Evolutionary conservation across 163 green algal species (phyloP).

Genomic region (Chlorella variabilis): DNA sequence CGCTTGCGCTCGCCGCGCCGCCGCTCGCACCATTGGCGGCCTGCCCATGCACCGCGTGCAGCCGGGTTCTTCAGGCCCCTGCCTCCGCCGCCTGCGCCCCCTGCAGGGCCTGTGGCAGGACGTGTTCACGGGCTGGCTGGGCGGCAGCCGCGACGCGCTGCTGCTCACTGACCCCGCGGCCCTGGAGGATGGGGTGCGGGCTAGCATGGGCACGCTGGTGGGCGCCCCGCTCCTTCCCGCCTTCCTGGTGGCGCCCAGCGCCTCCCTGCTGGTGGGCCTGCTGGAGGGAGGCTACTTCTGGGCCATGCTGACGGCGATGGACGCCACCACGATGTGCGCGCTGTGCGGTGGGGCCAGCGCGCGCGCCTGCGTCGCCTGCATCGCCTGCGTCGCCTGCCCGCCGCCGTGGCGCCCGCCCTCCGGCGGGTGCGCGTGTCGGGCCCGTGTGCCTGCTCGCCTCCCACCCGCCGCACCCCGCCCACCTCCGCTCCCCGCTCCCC

Average conservation of each 20-base stretch:
- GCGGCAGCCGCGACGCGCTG: slow-evolving; percentile 24
- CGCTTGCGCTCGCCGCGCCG: too few relatives aligned
- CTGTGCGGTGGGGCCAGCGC: background rate
- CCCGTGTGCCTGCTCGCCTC: too few relatives aligned
- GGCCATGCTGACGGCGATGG: background rate
- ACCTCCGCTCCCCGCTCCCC: too few relatives aligned
- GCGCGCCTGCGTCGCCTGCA: too few relatives aligned
- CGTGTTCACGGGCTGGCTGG: slow-evolving; percentile 18
- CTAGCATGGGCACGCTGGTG: slow-evolving; percentile 19
- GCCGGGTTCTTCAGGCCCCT: too few relatives aligned
- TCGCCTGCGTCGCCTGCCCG: too few relatives aligned
- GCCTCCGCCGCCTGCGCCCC: too few relatives aligned
- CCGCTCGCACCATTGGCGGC: too few relatives aligned
- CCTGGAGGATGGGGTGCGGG: background rate
- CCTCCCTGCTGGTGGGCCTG: background rate
- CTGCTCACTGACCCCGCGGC: background rate
- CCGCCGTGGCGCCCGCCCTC: too few relatives aligned
- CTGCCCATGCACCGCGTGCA: too few relatives aligned
- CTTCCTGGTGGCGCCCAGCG: slow-evolving; percentile 19
- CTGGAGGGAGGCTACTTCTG: slow-evolving; percentile 3
- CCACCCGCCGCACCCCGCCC: too few relatives aligned
- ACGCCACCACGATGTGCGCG: background rate
- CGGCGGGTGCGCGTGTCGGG: too few relatives aligned
- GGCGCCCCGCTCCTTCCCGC: slow-evolving; percentile 15
- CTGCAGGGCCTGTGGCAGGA: slow-evolving; percentile 33